A percentile compares a stretch with the other conserved stretches of the same genome.
phyloP scores from a whole-genome alignment of 2,329 filamentous ascomycete species.

The Rutstroemia sp. region DNA sequence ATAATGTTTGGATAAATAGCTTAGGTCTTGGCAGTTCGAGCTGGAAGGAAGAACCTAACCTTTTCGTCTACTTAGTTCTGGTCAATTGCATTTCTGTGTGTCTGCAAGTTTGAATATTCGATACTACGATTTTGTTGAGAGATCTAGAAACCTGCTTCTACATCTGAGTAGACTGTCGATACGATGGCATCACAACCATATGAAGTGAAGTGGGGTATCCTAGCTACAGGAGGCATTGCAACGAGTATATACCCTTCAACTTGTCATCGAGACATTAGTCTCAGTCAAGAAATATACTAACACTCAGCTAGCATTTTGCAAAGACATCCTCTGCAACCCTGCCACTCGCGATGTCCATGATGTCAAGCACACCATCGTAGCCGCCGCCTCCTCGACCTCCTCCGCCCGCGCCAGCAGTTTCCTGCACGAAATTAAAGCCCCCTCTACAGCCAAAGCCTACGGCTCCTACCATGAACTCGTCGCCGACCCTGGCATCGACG shows the following conservation, averaged over 20 bases:
- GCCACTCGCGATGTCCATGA: constrained; percentile 50
- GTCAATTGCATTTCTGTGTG: no score
- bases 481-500: constrained; percentile 55
- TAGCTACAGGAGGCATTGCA: constrained; percentile 33
- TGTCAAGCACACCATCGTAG: constrained; percentile 54
- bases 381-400: constrained; percentile 58
- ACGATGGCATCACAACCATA: constrained; percentile 24
- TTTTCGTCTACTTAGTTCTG: no score
- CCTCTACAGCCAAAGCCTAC: constrained; percentile 53
- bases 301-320: constrained; percentile 41
- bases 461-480: constrained; percentile 61
- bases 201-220: constrained; percentile 29
- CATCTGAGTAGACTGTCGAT: neutral
- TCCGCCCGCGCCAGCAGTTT: constrained; percentile 52
- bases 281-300: constrained; percentile 3
- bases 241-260: constrained; percentile 19
- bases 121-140: no score
- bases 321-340: constrained; percentile 57
- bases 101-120: no score
- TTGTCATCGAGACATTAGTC: neutral
- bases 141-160: no score
- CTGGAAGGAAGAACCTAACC: no score
- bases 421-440: constrained; percentile 48
- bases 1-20: no score
- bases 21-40: no score